Percentiles rank a stretch among this genome's conserved stretches.
Conservation (phyloP, 176 grass and related monocot species). For the Puya raimondii region DNA sequence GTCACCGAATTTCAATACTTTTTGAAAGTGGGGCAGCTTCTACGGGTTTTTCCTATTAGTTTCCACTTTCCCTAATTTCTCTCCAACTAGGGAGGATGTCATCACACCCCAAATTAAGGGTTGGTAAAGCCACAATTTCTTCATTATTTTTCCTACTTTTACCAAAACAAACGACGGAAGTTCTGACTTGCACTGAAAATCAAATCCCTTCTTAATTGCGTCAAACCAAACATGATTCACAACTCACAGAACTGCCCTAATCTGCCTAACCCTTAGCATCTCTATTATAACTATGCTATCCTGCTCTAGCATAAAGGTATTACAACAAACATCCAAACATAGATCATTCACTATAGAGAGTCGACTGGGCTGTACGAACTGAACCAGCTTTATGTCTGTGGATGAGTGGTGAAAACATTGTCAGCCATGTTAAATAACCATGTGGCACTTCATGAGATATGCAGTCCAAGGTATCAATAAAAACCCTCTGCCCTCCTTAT, state of each 20-base stretch:
- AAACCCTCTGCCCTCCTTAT: background rate
- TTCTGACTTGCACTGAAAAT: too few relatives aligned
- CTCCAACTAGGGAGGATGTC: too few relatives aligned
- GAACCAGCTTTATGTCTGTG: conserved; percentile 59
- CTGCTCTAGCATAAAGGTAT: background rate
- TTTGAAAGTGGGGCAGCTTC: too few relatives aligned
- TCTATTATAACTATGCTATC: background rate
- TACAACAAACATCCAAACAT: background rate
- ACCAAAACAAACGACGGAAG: too few relatives aligned
- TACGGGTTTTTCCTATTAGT: too few relatives aligned
- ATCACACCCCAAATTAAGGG: too few relatives aligned
- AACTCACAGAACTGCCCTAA: background rate
- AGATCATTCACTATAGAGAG: conserved; percentile 19
- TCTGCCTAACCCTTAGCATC: background rate
- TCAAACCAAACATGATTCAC: background rate
- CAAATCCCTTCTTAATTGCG: too few relatives aligned
- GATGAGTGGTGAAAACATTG: conserved; percentile 72
- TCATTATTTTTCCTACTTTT: too few relatives aligned
- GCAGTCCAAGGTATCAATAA: conserved; percentile 5
- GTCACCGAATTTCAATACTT: too few relatives aligned
- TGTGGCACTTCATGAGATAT: conserved; percentile 9
- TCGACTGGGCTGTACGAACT: conserved; percentile 73
- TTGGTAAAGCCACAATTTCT: too few relatives aligned
- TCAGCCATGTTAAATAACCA: conserved; percentile 6
- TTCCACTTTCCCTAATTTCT: too few relatives aligned